Percentiles rank a stretch among this genome's conserved stretches.
These are phyloP conservation scores for Alopecurus myosuroides DNA, from an alignment of 176 grass and related monocot genomes.

Conservation along the genomic window DNA sequence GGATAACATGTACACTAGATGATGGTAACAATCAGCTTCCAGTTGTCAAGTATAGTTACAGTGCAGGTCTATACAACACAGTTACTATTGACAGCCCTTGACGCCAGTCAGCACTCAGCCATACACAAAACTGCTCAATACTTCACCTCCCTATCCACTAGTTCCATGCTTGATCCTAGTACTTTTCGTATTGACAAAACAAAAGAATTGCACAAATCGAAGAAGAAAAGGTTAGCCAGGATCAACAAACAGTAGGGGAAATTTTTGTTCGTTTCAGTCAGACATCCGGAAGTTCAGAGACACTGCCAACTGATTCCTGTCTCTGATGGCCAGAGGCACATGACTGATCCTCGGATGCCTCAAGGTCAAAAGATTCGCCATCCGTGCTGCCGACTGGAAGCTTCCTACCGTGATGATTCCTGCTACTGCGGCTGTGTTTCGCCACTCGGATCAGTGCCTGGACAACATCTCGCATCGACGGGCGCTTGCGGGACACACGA, in stretches of 20 bases:
- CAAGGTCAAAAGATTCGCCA: conserved; percentile 51
- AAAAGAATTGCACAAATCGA: conserved; percentile 25
- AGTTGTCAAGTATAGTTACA: conserved; percentile 40
- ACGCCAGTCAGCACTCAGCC: conserved; percentile 19
- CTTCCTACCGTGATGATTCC: conserved; percentile 36
- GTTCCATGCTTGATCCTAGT: background rate
- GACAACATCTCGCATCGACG: conserved; percentile 69
- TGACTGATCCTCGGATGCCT: conserved; percentile 53
- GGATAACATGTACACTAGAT: background rate
- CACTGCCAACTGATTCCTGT: conserved; percentile 63
- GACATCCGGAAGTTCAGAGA: conserved; percentile 63
- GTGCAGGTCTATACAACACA: conserved; percentile 32
- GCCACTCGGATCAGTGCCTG: conserved; percentile 55
- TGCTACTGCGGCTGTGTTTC: conserved; percentile 48
- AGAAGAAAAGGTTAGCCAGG: background rate
- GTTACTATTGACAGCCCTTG: conserved; percentile 35
- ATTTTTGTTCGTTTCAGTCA: conserved; percentile 25
- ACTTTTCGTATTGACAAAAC: conserved; percentile 37
- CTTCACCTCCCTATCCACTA: conserved; percentile 26
- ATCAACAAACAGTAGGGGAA: background rate
- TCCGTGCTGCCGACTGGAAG: conserved; percentile 2
- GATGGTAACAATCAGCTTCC: conserved; percentile 35
- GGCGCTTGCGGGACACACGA: conserved; percentile 61
- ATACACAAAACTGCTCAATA: conserved; percentile 36
- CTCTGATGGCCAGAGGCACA: conserved; percentile 55